A percentile compares a stretch with the other conserved stretches of the same genome.
Evolutionary conservation across 495 filamentous ascomycete genomes (phyloP).

Genomic region (Sporormia fimetaria): DNA sequence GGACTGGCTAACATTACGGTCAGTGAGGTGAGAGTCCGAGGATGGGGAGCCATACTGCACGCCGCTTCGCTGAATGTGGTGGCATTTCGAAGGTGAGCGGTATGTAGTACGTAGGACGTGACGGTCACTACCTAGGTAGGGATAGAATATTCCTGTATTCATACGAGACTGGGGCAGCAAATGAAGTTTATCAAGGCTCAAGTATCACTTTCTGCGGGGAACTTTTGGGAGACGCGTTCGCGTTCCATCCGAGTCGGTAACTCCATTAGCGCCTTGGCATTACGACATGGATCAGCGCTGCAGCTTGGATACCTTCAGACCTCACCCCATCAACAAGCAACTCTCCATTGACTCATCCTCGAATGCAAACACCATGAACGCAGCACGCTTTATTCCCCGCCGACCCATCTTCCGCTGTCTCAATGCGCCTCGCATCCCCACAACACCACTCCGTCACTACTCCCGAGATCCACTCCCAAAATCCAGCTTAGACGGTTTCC

Average conservation of each 20-base stretch:
- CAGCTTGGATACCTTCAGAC: too few relatives aligned
- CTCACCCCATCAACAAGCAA: too few relatives aligned
- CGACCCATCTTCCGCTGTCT: constrained; percentile 20
- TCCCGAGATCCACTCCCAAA: constrained; percentile 1
- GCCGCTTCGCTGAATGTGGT: constrained; percentile 16
- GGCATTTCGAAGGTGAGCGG: neutral
- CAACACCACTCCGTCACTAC: constrained; percentile 5
- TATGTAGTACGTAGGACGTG: too few relatives aligned
- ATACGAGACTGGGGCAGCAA: too few relatives aligned
- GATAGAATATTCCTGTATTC: too few relatives aligned
- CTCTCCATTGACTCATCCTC: neutral
- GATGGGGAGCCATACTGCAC: constrained; percentile 13
- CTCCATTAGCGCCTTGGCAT: too few relatives aligned
- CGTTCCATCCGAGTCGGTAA: too few relatives aligned
- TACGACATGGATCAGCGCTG: too few relatives aligned
- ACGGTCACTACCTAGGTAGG: too few relatives aligned
- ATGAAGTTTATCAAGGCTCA: too few relatives aligned
- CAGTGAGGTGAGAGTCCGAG: neutral
- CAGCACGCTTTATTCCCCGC: constrained; percentile 11
- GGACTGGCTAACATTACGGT: neutral
- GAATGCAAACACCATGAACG: constrained; percentile 8
- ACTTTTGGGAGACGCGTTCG: too few relatives aligned
- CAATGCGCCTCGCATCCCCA: constrained; percentile 10
- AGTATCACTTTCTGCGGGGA: too few relatives aligned
- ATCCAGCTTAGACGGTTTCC: neutral